phyloP scores from a whole-genome alignment of 1,139 yeast genomes.

The Hyphopichia wangnamkhiaoensis region DNA sequence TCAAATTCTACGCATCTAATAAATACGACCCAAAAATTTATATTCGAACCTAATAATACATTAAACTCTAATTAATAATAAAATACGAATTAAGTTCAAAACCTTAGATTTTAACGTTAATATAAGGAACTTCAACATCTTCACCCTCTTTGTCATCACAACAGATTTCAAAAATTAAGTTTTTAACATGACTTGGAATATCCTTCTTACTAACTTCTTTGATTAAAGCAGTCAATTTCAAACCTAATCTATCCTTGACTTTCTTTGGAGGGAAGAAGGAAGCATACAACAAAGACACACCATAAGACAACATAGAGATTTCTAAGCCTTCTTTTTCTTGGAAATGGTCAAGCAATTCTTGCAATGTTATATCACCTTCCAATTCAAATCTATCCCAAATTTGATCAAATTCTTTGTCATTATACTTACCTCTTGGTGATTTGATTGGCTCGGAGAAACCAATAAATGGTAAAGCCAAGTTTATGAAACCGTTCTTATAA shows the following conservation, averaged over 20 bases:
- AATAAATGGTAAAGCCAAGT: conserved; percentile 92
- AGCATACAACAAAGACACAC: conserved; percentile 86
- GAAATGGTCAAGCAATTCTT: conserved; percentile 74
- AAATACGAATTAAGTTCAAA: conserved; percentile 4
- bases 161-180: conserved; percentile 84
- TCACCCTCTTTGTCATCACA: conserved; percentile 92
- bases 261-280: conserved; percentile 93
- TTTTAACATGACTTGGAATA: conserved; percentile 70
- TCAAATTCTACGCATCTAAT: too few relatives aligned
- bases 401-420: conserved; percentile 76
- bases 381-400: conserved; percentile 96
- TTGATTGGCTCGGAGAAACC: conserved; percentile 96
- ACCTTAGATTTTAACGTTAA: conserved; percentile 53
- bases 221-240: conserved; percentile 73
- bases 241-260: conserved; percentile 68
- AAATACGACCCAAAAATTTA: too few relatives aligned
- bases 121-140: conserved; percentile 92
- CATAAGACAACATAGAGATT: conserved; percentile 89
- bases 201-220: conserved; percentile 84
- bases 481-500: conserved; percentile 91
- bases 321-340: conserved; percentile 80
- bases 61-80: too few relatives aligned
- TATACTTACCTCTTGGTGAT: conserved; percentile 80
- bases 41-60: too few relatives aligned
- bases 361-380: conserved; percentile 74